Base-by-base conservation (phyloP, 2,329 filamentous ascomycete genomes). In the Fusarium tanahbumbuense region DNA sequence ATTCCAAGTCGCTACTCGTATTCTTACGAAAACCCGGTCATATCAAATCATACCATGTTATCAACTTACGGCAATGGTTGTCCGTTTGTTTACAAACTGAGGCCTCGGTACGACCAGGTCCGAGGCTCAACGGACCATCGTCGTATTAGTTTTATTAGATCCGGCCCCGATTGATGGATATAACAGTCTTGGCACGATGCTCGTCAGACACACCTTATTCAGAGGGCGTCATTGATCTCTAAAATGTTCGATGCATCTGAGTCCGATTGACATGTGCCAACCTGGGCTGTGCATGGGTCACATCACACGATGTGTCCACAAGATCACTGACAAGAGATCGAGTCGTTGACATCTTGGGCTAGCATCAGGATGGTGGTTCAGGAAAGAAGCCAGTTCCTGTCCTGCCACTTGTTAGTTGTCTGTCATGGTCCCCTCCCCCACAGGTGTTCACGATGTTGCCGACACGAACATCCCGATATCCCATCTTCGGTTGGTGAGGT, bases 401-500 rank as follows among this genome's bases (percentile, higher is more conserved):
- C 48, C 59, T 58, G 32, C 53, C 34, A 56, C 48, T 60, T 49
- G 9, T 40, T 25, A 53, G 25, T 34, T 57, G 30, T 37, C 66
- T 70, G 56, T 56, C 60, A 47, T 50, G 18, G 53, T 56, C 62
- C 34, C 59, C 53, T 73, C 64, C 62, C 72, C 72, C 72, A 63
- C 67, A 74, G 61, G 56, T 61, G 27, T 57, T 56, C 41, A 58
- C 59, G 37, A 56, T 64, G 71, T 65, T 69, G 49, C 56, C 48
- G 56, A 67, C 61, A 70, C 72, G 64, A 74, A 74, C 72, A 59
- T 63, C 58, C 63, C 55, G 70, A 57, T 56, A 65, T 60, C 54
- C 56, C 58, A 56, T 20, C 49, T 59, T 71, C 57, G 71, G 62
- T 56, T 67, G 62, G 32, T 32, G 56, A 55, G 59, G 64, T 40